Conservation (phyloP, 768 basidiomycete species). For the Mycena epipterygia region DNA sequence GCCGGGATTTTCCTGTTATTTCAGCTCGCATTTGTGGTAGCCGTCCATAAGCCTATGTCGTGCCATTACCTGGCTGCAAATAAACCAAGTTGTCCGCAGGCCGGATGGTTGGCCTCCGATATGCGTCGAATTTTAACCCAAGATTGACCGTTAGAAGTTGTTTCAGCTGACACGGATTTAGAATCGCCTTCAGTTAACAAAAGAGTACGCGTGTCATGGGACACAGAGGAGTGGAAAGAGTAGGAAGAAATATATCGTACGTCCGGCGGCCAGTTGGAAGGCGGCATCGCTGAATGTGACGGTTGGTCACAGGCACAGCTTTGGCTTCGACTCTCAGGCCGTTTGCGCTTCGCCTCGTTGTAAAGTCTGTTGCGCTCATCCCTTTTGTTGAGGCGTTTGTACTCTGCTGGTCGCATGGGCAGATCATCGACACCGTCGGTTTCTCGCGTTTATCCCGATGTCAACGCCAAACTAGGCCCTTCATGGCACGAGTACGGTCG, state of each 20-base stretch:
- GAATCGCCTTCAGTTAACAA: slow-evolving; percentile 37
- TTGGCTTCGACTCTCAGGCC: too few relatives aligned
- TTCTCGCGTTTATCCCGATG: slow-evolving; percentile 77
- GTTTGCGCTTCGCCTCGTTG: not conserved
- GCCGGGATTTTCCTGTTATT: slow-evolving; percentile 77
- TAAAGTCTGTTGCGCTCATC: slow-evolving; percentile 20
- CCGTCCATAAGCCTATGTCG: too few relatives aligned
- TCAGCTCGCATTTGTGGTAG: too few relatives aligned
- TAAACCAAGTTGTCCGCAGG: slow-evolving; percentile 82
- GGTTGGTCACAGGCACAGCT: too few relatives aligned
- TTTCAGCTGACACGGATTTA: slow-evolving; percentile 23
- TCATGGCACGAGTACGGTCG: slow-evolving; percentile 97
- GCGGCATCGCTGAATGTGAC: slow-evolving; percentile 17
- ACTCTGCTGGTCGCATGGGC: slow-evolving; percentile 65
- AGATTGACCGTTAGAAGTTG: slow-evolving; percentile 33
- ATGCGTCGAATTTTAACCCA: slow-evolving; percentile 72
- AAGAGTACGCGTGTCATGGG: slow-evolving; percentile 53
- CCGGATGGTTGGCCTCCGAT: slow-evolving; percentile 74
- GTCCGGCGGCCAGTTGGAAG: slow-evolving; percentile 37
- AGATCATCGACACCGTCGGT: slow-evolving; percentile 83
- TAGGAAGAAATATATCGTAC: slow-evolving; percentile 68
- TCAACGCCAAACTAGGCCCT: slow-evolving; percentile 77
- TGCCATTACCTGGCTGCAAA: slow-evolving; percentile 67
- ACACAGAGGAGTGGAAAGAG: slow-evolving; percentile 71
- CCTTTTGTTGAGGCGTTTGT: slow-evolving; percentile 20